Base-by-base conservation (phyloP, 2,329 filamentous ascomycete genomes). In the Meredithiella fracta region DNA sequence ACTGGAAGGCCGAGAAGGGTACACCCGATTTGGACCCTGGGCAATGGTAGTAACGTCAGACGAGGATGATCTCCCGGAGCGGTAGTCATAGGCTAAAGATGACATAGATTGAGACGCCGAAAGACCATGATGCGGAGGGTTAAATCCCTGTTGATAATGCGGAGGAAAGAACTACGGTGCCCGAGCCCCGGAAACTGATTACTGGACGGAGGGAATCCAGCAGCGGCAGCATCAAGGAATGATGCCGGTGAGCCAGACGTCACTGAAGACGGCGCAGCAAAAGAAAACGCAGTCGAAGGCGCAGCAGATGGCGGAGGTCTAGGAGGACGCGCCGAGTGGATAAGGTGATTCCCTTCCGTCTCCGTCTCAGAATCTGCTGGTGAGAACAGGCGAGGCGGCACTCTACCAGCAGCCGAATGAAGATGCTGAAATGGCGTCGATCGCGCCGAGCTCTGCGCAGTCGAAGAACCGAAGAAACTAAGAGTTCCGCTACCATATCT, bases 61-160 rank as follows among this genome's bases (percentile, higher is more conserved):
- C 2, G 51, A 53, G 11, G 51, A 57, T 11, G 55, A 55, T 44
- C 38, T 26, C 17, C 44, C 54, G 14, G 47, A 55, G 9, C 42
- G 47, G 9, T 17, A 25, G 22, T 37, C 31, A n/a, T 40, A 29
- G 1, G 20, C 25, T 25, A 49, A 22, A 4, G 44, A 49, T 49
- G 55, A 53, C 17, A 56, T 17, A 17, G 55, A 56, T 5, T 52
- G 55, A n/a, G 55, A 50, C n/a, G 37, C 42, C 20, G 49, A 17
- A n/a, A 56, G 23, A 15, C 11, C 14, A n/a, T 47, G 55, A 37
- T 42, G 37, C 5, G 5, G 15, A n/a, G 20, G 29, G 22, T 14
- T 40, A 23, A 25, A 5, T 26, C 37, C 22, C 22, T 23, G 37
- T 6, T 42, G 38, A 42, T n/a, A 20, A 42, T 42, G 38, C 15